Evolutionary conservation across 139 green algal species (phyloP), one percentile per base, ranked within the genome.

Genomic region (Chlorella sp.): DNA sequence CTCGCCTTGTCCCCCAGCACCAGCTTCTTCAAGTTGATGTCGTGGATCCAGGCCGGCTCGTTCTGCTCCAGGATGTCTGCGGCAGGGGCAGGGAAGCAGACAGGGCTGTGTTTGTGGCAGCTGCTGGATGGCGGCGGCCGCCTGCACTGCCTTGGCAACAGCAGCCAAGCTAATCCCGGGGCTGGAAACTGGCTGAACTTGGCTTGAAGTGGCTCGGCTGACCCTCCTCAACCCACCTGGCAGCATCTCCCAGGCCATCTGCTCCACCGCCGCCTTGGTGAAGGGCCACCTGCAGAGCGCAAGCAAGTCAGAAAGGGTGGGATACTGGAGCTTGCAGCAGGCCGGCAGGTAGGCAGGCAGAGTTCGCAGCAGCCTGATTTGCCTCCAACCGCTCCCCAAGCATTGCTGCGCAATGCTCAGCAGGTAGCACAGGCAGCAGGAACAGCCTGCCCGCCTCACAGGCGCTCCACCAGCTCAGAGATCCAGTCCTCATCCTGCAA

Each of bases 401-500:
- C n/a, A n/a, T n/a, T n/a, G n/a, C 44, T 55, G 44, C 44, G 11
- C 51, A 60, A 21, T 21, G 12, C 51, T 4, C 51, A 23, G 15
- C 51, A 60, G 12, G 51, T 15, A 4, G 28, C 28, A 38, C 63
- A 69, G 63, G 26, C 25, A 38, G 63, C 63, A 69, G 28, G 0
- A 20, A 0, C 28, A 28, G 3, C 28, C 23, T 11, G 20, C 21
- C 23, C 23, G 18, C 60, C n/a, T 30, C 64, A 75, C 26, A 84
- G 62, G 34, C n/a, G 38, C 41, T 75, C 65, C n/a, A 75, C 70
- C 81, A 86, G 51, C 56, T 86, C 36, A 0, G 39, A 70, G 0
- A 86, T 47, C 81, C 81, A 86, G 25, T 86, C 70, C 69, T 86
- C 81, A 15, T 86, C 81, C 81, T 86, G 81, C 51, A 18, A 16